These are phyloP conservation scores for Trichoderma sp. DNA, from an alignment of 2,329 filamentous ascomycete genomes.

Conservation along the genomic window DNA sequence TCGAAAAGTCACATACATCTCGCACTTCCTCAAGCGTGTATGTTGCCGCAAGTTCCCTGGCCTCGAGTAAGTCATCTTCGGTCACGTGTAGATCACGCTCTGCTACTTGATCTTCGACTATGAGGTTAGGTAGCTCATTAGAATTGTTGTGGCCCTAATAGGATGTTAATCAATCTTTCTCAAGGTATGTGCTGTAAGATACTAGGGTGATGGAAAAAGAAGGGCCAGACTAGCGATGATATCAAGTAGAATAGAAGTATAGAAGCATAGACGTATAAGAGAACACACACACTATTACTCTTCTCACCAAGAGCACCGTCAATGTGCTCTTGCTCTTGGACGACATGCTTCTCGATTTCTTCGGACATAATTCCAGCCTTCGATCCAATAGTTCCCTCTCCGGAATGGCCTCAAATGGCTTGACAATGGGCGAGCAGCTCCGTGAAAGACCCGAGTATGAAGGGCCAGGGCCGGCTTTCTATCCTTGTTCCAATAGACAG, in stretches of 20 bases:
- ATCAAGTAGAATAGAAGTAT: background rate
- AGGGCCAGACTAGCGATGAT: background rate
- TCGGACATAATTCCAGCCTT: background rate
- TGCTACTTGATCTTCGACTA: background rate
- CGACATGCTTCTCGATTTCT: background rate
- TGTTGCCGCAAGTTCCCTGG: slow-evolving; percentile 37
- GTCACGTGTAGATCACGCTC: slow-evolving; percentile 30
- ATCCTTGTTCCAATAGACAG: background rate
- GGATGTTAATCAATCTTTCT: background rate
- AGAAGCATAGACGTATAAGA: background rate
- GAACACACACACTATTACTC: background rate
- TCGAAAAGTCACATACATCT: slow-evolving; percentile 23
- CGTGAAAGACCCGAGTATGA: background rate
- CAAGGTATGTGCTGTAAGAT: background rate
- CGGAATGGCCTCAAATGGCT: background rate
- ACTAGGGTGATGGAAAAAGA: too few relatives aligned
- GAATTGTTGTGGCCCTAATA: background rate
- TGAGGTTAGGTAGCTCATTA: background rate
- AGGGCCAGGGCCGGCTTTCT: background rate
- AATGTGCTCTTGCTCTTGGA: background rate
- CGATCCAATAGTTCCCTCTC: background rate
- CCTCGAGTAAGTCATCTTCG: slow-evolving; percentile 44
- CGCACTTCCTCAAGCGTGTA: slow-evolving; percentile 36
- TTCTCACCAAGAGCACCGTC: background rate
- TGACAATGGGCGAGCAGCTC: background rate